Percentiles rank a stretch among this genome's conserved stretches.
Conservation (phyloP, 129 eudicot genomes). For the carrot (Daucus carota) region DNA sequence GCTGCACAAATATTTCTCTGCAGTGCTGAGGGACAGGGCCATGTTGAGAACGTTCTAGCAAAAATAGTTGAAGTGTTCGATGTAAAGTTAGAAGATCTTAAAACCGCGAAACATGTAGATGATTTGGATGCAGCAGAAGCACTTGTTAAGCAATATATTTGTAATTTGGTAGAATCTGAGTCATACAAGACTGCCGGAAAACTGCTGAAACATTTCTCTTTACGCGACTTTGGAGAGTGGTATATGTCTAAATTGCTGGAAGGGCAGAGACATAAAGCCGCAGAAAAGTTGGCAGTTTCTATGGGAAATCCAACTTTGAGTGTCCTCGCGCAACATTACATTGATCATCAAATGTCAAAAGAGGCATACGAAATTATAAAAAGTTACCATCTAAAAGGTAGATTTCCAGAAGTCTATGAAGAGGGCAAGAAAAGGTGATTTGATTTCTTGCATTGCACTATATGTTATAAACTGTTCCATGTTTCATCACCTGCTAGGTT, state of each 20-base stretch:
- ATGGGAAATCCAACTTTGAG: conserved; percentile 69
- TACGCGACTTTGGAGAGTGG: conserved; percentile 50
- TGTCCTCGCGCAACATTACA: conserved; percentile 51
- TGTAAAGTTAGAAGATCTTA: conserved; percentile 41
- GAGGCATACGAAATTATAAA: conserved; percentile 61
- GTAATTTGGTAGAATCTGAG: conserved; percentile 46
- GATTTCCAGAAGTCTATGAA: conserved; percentile 74
- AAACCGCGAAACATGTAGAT: conserved; percentile 23
- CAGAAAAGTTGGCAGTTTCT: conserved; percentile 74
- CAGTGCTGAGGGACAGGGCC: conserved; percentile 31
- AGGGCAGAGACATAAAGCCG: conserved; percentile 49
- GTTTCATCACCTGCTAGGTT: neutral
- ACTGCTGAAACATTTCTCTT: conserved; percentile 55
- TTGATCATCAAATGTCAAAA: conserved; percentile 38
- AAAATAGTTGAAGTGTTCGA: conserved; percentile 70
- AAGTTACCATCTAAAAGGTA: conserved; percentile 53
- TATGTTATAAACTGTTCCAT: neutral
- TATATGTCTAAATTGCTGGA: conserved; percentile 58
- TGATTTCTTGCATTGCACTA: neutral
- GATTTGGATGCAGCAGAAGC: conserved; percentile 23
- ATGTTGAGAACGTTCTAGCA: conserved; percentile 53
- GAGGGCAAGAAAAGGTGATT: conserved; percentile 71
- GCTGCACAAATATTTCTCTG: conserved; percentile 53
- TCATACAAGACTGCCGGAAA: conserved; percentile 56
- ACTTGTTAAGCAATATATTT: conserved; percentile 43